phyloP scores from a whole-genome alignment of 495 filamentous ascomycete species.

The Margaritispora aquatica region DNA sequence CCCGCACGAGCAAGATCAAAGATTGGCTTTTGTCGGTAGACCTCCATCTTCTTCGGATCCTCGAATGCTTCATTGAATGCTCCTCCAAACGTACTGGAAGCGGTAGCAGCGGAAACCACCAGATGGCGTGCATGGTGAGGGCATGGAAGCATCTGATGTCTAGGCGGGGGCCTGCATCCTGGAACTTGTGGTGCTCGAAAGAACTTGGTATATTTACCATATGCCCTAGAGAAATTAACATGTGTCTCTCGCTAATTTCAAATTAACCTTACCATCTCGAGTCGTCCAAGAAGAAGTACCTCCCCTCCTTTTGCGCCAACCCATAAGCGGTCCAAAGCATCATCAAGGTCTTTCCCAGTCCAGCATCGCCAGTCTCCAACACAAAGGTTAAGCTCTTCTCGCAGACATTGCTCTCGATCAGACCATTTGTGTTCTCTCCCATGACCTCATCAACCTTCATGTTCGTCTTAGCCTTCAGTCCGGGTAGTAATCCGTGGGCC shows the following conservation, averaged over 20 bases:
- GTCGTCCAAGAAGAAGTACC: conserved; percentile 73
- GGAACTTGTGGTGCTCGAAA: conserved; percentile 55
- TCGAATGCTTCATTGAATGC: conserved; percentile 45
- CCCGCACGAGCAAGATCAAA: conserved; percentile 56
- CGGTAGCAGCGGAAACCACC: conserved; percentile 59
- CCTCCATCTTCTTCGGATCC: conserved; percentile 37
- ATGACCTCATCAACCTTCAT: conserved; percentile 27
- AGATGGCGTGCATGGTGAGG: conserved; percentile 63
- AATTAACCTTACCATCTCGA: conserved; percentile 48
- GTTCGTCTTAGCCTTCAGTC: conserved; percentile 16
- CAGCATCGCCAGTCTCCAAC: conserved; percentile 59
- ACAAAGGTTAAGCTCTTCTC: conserved; percentile 62
- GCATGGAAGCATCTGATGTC: conserved; percentile 60
- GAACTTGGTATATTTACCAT: conserved; percentile 60
- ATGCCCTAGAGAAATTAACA: conserved; percentile 41
- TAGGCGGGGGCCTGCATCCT: conserved; percentile 53
- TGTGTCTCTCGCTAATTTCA: not conserved
- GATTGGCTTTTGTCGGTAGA: conserved; percentile 43
- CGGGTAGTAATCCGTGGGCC: conserved; percentile 46
- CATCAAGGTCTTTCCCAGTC: conserved; percentile 62
- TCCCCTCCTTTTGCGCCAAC: conserved; percentile 58
- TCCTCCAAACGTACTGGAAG: conserved; percentile 47
- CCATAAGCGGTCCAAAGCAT: conserved; percentile 73
- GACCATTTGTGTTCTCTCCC: conserved; percentile 28
- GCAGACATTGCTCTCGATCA: conserved; percentile 46